A percentile compares a stretch with the other conserved stretches of the same genome.
Evolutionary conservation across 352 stramenopile genomes (phyloP).

Genomic region (Phytophthora quininea): DNA sequence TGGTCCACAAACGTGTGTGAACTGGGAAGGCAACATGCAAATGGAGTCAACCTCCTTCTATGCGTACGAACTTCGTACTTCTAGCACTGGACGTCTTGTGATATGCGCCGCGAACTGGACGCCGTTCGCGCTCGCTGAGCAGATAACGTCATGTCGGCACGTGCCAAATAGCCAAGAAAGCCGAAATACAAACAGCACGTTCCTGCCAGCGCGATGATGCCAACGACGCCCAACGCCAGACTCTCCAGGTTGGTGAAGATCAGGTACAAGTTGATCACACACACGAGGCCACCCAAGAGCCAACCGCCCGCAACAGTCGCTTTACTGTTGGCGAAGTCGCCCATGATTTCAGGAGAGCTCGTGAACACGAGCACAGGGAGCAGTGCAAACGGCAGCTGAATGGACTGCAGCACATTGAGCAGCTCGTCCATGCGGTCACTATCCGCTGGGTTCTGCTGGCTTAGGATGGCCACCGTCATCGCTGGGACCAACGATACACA

Average conservation of each 20-base stretch:
- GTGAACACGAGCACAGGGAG: slow-evolving; percentile 91
- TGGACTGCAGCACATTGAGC: slow-evolving; percentile 93
- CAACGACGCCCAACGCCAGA: slow-evolving; percentile 45
- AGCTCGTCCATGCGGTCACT: slow-evolving; percentile 91
- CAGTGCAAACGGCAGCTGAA: slow-evolving; percentile 93
- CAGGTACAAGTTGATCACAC: slow-evolving; percentile 81
- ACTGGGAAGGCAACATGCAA: slow-evolving; percentile 13
- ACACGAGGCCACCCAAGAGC: slow-evolving; percentile 65
- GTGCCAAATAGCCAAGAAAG: slow-evolving; percentile 74
- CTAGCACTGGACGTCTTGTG: slow-evolving; percentile 17
- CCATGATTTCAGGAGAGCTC: slow-evolving; percentile 82
- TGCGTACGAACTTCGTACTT: not conserved
- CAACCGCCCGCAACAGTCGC: slow-evolving; percentile 56
- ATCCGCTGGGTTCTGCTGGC: slow-evolving; percentile 74
- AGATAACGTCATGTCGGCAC: slow-evolving; percentile 40
- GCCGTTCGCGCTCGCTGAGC: slow-evolving; percentile 24
- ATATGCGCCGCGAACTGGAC: slow-evolving; percentile 25
- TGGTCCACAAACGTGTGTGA: not conserved
- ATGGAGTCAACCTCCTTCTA: not conserved
- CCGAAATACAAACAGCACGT: slow-evolving; percentile 68
- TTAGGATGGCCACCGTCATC: slow-evolving; percentile 87
- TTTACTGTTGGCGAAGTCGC: slow-evolving; percentile 66
- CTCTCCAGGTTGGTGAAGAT: slow-evolving; percentile 68
- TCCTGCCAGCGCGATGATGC: slow-evolving; percentile 34
- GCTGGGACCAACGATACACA: slow-evolving; percentile 92